phyloP scores from a whole-genome alignment of 176 grass and related monocot genomes.

The Zea luxurians region DNA sequence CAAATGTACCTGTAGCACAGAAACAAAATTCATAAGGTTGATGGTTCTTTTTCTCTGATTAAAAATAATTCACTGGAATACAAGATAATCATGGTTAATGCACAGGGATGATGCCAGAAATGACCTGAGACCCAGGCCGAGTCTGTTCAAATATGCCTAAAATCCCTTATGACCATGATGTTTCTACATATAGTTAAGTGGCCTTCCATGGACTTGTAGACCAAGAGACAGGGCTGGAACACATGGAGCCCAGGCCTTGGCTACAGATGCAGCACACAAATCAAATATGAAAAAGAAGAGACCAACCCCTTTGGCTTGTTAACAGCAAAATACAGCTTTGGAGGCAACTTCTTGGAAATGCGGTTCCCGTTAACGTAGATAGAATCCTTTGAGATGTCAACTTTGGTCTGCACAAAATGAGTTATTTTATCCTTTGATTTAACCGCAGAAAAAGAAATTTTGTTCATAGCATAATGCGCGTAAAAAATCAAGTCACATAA shows the following conservation, averaged over 20 bases:
- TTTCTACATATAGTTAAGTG: not conserved
- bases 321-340: conserved; percentile 83
- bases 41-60: conserved; percentile 18
- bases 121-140: not conserved
- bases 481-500: not conserved
- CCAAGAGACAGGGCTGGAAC: not conserved
- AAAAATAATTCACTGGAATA: not conserved
- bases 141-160: not conserved
- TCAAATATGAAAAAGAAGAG: conserved; percentile 23
- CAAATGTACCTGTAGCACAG: conserved; percentile 78
- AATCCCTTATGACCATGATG: not conserved
- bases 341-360: conserved; percentile 84
- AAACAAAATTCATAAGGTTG: conserved; percentile 29
- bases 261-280: not conserved
- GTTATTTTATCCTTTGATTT: conserved; percentile 1
- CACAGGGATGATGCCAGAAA: not conserved
- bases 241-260: not conserved
- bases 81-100: not conserved
- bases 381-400: conserved; percentile 85
- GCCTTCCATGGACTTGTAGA: not conserved
- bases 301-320: conserved; percentile 95
- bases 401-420: conserved; percentile 62
- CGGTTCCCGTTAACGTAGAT: conserved; percentile 91
- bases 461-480: not conserved
- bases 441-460: not conserved